phyloP scores from a whole-genome alignment of 352 stramenopile species.

The Globisporangium okanoganense region DNA sequence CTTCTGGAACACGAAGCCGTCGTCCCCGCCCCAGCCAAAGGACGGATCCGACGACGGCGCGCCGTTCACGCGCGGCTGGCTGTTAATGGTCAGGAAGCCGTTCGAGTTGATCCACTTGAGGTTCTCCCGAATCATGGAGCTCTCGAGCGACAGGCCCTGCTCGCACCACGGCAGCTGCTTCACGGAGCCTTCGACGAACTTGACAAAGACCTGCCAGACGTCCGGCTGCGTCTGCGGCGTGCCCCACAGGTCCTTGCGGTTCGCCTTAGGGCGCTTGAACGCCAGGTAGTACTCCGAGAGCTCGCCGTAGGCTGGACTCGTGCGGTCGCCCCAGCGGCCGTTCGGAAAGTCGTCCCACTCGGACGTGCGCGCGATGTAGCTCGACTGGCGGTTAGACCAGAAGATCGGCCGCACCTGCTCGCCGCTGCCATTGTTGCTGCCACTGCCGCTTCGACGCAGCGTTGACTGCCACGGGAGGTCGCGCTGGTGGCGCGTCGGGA shows the following conservation, averaged over 20 bases:
- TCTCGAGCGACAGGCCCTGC: constrained; percentile 92
- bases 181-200: constrained; percentile 71
- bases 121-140: constrained; percentile 76
- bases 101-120: constrained; percentile 83
- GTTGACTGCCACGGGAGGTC: constrained; percentile 74
- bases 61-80: constrained; percentile 89
- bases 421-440: constrained; percentile 56
- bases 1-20: constrained; percentile 98
- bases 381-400: constrained; percentile 97
- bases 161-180: constrained; percentile 97
- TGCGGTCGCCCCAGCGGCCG: constrained; percentile 93
- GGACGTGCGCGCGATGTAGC: constrained; percentile 95
- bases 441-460: constrained; percentile 51
- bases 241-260: constrained; percentile 77
- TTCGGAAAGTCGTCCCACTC: constrained; percentile 98
- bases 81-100: constrained; percentile 97
- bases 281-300: constrained; percentile 94
- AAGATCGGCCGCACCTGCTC: constrained; percentile 96
- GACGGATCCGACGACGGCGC: constrained; percentile 81
- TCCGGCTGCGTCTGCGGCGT: constrained; percentile 81
- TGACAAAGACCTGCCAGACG: constrained; percentile 94
- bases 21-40: constrained; percentile 95
- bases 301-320: constrained; percentile 94
- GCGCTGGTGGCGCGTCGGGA: constrained; percentile 54
- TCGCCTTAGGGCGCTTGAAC: constrained; percentile 77